Conservation (phyloP, 768 basidiomycete species). For the Podaxis sp. region DNA sequence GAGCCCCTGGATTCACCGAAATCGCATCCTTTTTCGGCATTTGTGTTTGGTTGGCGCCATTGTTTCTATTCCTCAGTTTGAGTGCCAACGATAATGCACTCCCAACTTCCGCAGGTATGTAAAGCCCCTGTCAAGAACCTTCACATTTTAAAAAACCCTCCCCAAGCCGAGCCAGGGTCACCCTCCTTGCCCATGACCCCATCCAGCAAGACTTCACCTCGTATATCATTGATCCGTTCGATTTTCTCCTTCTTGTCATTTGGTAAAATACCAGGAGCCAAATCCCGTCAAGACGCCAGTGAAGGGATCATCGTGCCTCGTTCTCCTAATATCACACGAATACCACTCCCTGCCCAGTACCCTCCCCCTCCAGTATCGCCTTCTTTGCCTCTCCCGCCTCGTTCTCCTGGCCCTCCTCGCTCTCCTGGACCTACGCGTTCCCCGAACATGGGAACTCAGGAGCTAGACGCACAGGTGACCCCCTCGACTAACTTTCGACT, state of each 20-base stretch:
- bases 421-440: conserved; percentile 29
- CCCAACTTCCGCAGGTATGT: conserved; percentile 59
- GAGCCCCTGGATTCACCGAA: conserved; percentile 55
- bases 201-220: conserved; percentile 18
- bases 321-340: conserved; percentile 36
- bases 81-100: conserved; percentile 97
- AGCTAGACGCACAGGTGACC: conserved; percentile 26
- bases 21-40: conserved; percentile 81
- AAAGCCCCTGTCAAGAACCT: neutral
- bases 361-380: conserved; percentile 24
- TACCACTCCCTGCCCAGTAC: conserved; percentile 23
- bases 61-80: conserved; percentile 93
- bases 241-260: conserved; percentile 49
- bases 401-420: conserved; percentile 29
- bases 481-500: conserved; percentile 32
- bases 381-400: conserved; percentile 29
- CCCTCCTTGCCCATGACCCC: conserved; percentile 26
- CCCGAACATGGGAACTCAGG: conserved; percentile 29
- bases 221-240: conserved; percentile 66
- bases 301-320: conserved; percentile 73
- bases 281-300: conserved; percentile 43
- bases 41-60: conserved; percentile 85
- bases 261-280: conserved; percentile 35
- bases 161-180: conserved; percentile 36
- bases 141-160: neutral